Base-by-base conservation (phyloP, 2,329 filamentous ascomycete species). In the Fusarium mundagurra region DNA sequence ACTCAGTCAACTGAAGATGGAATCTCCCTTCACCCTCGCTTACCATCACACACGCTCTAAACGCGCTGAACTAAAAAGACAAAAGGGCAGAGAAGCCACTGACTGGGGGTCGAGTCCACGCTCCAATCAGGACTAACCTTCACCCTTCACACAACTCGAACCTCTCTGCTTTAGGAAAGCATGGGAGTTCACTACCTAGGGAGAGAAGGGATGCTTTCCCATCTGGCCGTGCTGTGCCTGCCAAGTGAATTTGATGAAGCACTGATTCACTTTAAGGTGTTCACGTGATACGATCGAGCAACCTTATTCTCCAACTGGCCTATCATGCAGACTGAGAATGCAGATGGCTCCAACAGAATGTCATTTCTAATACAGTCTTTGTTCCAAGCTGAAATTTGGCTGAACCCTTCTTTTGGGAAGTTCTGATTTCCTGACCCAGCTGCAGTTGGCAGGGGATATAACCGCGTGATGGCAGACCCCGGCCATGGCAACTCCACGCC, bases 241-340 rank as follows among this genome's bases (percentile, higher is more conserved):
- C 36, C 61, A 57, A 69, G 54, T 27, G 45, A 20, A 24, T 53
- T 48, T 27, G 24, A 47, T 41, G n/a, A 39, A 53, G 34, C 27
- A 38, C 24, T 44, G 39, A 38, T 57, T 61, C 47, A 54, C 13
- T 44, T 34, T 27, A 48, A 53, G 22, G 10, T 62, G 29, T 64
- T 58, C 71, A 74, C 71, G 58, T 74, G 71, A 74, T 48, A 34
- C 31, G 22, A 3, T 16, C 9, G 5, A 54, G 44, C 10, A 61
- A 61, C 48, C 60, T 69, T 53, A 41, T 57, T 61, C 44, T 20
- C 38, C 43, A 36, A 34, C 41, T 27, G 31, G n/a, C 43, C 48
- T 54, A 61, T 57, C 41, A 61, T 33, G 24, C 18, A n/a, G 16
- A 33, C 18, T 13, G 2, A 36, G 44, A 45, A 16, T 47, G 8